Conservation (phyloP, 78 protist species). For the Emiliania huxleyi region DNA sequence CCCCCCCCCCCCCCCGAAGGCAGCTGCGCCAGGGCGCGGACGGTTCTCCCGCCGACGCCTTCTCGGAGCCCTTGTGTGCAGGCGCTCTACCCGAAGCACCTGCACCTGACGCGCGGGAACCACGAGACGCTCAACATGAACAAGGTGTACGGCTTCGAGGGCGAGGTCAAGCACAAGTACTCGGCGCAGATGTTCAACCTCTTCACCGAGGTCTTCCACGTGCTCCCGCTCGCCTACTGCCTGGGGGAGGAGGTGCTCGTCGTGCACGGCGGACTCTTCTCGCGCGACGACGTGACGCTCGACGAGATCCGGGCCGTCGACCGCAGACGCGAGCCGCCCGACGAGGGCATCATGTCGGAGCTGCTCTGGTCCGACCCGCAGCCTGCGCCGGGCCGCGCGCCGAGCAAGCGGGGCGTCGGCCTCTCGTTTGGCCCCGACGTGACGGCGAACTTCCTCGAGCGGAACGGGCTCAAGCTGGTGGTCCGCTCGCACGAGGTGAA, state of each 20-base stretch:
- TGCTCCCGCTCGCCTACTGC: conserved; percentile 6
- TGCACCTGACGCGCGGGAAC: conserved; percentile 43
- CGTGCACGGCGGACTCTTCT: conserved; percentile 40
- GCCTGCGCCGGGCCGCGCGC: background rate
- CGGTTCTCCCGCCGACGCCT: no score
- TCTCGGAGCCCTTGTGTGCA: background rate
- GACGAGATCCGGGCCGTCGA: conserved; percentile 23
- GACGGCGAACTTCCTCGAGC: background rate
- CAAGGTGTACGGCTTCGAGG: conserved; percentile 36
- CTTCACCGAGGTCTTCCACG: conserved; percentile 18
- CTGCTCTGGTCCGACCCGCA: conserved; percentile 39
- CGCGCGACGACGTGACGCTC: conserved; percentile 38
- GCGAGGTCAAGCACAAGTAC: conserved; percentile 35
- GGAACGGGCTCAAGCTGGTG: background rate
- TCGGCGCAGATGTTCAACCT: background rate
- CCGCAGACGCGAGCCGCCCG: conserved; percentile 28
- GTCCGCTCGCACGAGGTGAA: conserved; percentile 35
- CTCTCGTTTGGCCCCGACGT: conserved; percentile 44
- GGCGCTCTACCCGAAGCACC: conserved; percentile 36
- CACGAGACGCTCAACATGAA: conserved; percentile 31
- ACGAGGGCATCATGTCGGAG: conserved; percentile 46
- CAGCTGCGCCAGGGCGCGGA: no score
- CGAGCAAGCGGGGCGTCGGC: conserved; percentile 35
- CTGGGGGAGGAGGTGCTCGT: background rate
- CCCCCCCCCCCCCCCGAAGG: no score